These are phyloP conservation scores for Phaseolus lunatus DNA, from an alignment of 306 rosid species.

Conservation along the genomic window DNA sequence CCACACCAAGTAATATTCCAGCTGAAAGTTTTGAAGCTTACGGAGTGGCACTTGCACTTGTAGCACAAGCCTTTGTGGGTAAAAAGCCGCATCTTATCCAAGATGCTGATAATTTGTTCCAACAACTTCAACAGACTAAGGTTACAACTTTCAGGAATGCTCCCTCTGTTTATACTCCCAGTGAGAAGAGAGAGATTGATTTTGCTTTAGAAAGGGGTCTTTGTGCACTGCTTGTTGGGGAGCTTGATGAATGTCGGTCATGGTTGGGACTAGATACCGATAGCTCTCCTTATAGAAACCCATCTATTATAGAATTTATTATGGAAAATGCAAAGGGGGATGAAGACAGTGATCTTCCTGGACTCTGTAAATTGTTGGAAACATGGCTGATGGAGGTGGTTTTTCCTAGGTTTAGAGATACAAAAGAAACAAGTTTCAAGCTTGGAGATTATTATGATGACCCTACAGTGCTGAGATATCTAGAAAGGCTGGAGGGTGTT, in stretches of 20 bases:
- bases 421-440: constrained; percentile 67
- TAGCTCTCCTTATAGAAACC: constrained; percentile 79
- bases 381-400: constrained; percentile 95
- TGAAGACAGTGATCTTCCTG: constrained; percentile 88
- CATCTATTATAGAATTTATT: constrained; percentile 78
- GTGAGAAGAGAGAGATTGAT: constrained; percentile 77
- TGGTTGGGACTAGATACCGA: constrained; percentile 91
- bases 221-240: constrained; percentile 95
- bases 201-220: constrained; percentile 95
- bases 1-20: constrained; percentile 93
- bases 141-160: constrained; percentile 57
- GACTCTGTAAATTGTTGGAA: constrained; percentile 92
- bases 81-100: constrained; percentile 89
- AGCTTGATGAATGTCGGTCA: constrained; percentile 78
- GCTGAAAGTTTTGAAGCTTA: constrained; percentile 98
- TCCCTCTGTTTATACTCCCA: constrained; percentile 58
- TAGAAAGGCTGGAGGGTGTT: constrained; percentile 81
- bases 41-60: constrained; percentile 96
- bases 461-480: constrained; percentile 81
- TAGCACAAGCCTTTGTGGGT: constrained; percentile 86
- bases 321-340: constrained; percentile 78
- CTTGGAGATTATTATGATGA: constrained; percentile 97
- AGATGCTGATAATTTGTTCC: constrained; percentile 91
- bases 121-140: constrained; percentile 92
- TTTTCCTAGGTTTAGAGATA: constrained; percentile 92